Evolutionary conservation across 352 stramenopile genomes (phyloP), one percentile per base, ranked within the genome.

Genomic region (Thraustochytrium striatum): DNA sequence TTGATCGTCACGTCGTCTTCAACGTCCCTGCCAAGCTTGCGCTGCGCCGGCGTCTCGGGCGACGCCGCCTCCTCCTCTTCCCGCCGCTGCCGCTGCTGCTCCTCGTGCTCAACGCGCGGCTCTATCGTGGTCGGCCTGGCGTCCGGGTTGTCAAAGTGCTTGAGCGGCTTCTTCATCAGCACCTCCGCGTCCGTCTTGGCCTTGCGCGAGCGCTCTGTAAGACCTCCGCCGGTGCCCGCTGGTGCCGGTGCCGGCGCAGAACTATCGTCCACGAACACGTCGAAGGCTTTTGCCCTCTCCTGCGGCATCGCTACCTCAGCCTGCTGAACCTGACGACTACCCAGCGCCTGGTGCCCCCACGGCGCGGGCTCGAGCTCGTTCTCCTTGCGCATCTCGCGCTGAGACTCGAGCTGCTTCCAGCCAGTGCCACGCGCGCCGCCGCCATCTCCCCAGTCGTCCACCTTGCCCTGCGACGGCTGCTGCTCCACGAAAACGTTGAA

Each of bases 141-240:
- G 1, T 75, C 47, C 19, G 36, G 25, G 59, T 9, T 9, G 50
- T 61, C 53, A 16, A 75, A 75, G 21, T 75, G 25, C n/a, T 43
- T 39, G 1, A 75, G 39, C 21, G 65, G 65, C 50, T 75, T 75
- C 41, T 61, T 75, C 65, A 75, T 75, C 30, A 75, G 65, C 65
- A 43, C 3, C 25, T 75, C 65, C 1, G 65, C 39, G 7, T 72
- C 65, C 3, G 65, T 30, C 13, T 61, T 38, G 30, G 65, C 65
- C 11, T 21, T 38, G 8, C 36, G 25, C 8, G 65, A 16, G 11
- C 65, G 39, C 65, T 44, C 50, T 8, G 65, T 75, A 30, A 75
- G 65, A 2, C 59, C 59, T 5, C 16, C 39, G 19, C 33, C 28
- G 21, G 59, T 2, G 7, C 59, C 33, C n/a, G n/a, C n/a, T n/a